Base-by-base conservation (phyloP, 805 yeast species). In the Hanseniaspora opuntiae region DNA sequence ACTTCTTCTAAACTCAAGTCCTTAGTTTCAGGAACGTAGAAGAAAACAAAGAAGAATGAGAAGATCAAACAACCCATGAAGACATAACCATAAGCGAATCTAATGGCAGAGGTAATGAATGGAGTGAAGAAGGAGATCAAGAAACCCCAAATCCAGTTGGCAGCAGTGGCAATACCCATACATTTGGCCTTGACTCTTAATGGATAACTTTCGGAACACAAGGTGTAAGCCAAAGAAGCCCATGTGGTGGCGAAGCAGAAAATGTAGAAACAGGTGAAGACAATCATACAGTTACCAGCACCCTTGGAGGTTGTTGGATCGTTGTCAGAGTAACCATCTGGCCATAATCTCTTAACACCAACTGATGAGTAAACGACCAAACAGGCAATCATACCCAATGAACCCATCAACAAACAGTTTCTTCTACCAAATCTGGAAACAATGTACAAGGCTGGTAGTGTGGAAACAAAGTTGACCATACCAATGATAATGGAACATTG, bases 1-100 rank as follows among this genome's bases (percentile, higher is more conserved):
- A 86, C 86, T 68, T 86, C 88, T 69, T 86, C 95, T 65, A 86
- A 75, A 45, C 85, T 75, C 62, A 85, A 74, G 55, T 94, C 94
- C 70, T 79, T 80, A 53, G 95, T 86, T 68, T 84, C 90, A 61
- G 79, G 79, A 56, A 86, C 79, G 60, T 74, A 74, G 73, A 85
- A 79, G 73, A 75, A 79, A 48, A 84, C 84, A 65, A 82, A 86
- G 67, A 82, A 71, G 64, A 81, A 62, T 24, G 76, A 68, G 59
- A 71, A 76, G 20, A 79, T 67, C 70, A 79, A 69, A 65, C 84
- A 79, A 2, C 84, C 84, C 61, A 78, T 68, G 61, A 74, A 74
- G 32, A 69, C 80, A 64, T 77, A 82, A 48, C 95, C 94, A 63
- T 81, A 79, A 68, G 76, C 76, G 72, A 83, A 84, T 61, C 81